Conservation (phyloP, 202 grass and related monocot genomes). For the Schoenoplectus tabernaemontani region DNA sequence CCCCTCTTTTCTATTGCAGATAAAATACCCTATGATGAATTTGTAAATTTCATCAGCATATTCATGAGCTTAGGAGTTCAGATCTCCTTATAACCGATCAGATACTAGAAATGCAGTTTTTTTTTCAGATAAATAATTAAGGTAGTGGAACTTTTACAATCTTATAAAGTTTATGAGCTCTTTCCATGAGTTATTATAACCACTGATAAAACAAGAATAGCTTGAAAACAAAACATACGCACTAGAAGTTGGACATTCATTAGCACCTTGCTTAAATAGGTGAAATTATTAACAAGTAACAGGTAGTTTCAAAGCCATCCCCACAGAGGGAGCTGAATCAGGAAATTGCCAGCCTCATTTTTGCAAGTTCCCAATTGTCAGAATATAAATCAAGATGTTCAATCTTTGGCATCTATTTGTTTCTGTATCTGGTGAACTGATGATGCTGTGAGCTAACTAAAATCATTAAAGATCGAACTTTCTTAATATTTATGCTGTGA, state of each 20-base stretch:
- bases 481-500: too few species aligned
- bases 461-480: too few species aligned
- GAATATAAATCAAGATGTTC: not conserved
- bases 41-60: conserved; percentile 6
- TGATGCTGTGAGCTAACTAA: not conserved
- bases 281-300: not conserved
- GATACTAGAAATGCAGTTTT: not conserved
- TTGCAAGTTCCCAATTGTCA: not conserved
- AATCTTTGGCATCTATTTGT: not conserved
- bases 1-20: conserved; percentile 60
- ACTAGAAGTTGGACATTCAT: not conserved
- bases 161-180: not conserved
- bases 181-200: not conserved
- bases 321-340: not conserved
- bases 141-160: not conserved
- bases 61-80: not conserved
- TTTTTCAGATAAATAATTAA: not conserved
- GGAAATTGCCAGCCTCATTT: not conserved
- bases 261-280: not conserved
- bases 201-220: not conserved
- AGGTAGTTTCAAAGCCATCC: not conserved
- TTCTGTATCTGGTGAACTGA: not conserved
- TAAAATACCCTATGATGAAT: conserved; percentile 39
- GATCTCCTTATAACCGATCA: not conserved
- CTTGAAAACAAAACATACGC: not conserved